Conservation (phyloP, 2,329 filamentous ascomycete species). For the Aureobasidium leucospermi region DNA sequence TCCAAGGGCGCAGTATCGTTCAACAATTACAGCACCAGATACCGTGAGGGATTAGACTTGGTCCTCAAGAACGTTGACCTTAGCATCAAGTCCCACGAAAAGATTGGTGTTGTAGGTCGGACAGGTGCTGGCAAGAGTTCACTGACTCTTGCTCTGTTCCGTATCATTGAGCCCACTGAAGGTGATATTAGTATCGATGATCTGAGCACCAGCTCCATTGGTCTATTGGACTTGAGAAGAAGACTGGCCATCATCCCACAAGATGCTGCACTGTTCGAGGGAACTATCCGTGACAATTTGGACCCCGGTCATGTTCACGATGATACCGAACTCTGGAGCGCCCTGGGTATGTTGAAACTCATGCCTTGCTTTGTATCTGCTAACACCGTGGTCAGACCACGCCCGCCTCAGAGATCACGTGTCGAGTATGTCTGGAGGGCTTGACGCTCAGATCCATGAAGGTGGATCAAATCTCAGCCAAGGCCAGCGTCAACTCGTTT, state of each 20-base stretch:
- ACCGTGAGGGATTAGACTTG: conserved; percentile 80
- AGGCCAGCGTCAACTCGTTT: conserved; percentile 90
- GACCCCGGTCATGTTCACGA: conserved; percentile 93
- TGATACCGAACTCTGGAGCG: conserved; percentile 95
- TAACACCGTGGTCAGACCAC: conserved; percentile 56
- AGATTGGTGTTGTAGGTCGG: conserved; percentile 93
- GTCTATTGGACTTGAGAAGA: conserved; percentile 77
- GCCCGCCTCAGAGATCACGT: conserved; percentile 90
- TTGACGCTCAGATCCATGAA: conserved; percentile 89
- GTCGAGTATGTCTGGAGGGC: conserved; percentile 73
- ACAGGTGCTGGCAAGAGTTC: conserved; percentile 96
- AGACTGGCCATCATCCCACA: conserved; percentile 95
- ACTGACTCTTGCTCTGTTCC: conserved; percentile 84
- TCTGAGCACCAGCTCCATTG: conserved; percentile 83
- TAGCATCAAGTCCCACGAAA: conserved; percentile 91
- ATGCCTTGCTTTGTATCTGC: conserved; percentile 13
- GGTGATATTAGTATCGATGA: conserved; percentile 85
- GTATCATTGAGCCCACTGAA: conserved; percentile 80
- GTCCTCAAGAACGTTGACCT: conserved; percentile 90
- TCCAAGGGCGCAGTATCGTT: conserved; percentile 82
- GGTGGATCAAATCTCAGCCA: conserved; percentile 94
- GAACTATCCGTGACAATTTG: conserved; percentile 86
- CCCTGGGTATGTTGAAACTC: conserved; percentile 60
- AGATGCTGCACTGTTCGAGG: conserved; percentile 92
- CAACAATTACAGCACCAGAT: conserved; percentile 88